phyloP scores from a whole-genome alignment of 139 green algal genomes.

The Tetradesmus lagerheimii region DNA sequence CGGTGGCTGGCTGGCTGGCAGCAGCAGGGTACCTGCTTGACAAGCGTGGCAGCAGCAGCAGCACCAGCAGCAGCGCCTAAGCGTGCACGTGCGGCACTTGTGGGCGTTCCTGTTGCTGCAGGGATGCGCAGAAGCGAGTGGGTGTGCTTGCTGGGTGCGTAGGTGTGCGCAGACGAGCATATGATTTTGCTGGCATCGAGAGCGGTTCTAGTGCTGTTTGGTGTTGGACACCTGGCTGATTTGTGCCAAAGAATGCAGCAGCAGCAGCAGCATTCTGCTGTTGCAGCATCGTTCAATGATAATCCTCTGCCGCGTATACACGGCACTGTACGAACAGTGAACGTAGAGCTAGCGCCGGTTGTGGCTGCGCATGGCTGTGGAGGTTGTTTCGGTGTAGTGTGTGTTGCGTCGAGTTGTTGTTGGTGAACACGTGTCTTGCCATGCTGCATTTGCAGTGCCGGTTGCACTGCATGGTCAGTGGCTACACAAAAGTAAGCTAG shows the following conservation, averaged over 20 bases:
- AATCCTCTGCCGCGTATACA: background rate
- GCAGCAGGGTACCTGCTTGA: slow-evolving; percentile 69
- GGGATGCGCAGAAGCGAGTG: background rate
- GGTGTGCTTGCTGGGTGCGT: background rate
- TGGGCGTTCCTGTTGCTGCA: background rate
- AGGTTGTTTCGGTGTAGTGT: background rate
- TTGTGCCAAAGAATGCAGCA: background rate
- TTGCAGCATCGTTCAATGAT: background rate
- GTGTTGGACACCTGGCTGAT: background rate
- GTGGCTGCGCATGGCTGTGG: background rate
- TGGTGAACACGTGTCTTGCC: background rate
- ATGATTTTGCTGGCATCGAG: background rate
- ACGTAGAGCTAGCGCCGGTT: too few relatives aligned
- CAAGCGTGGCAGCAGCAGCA: slow-evolving; percentile 52
- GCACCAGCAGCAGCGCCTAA: background rate
- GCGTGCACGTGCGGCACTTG: background rate
- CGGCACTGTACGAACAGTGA: too few relatives aligned
- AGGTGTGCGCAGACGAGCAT: background rate
- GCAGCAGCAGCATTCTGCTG: background rate
- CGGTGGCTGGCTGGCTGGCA: slow-evolving; percentile 64
- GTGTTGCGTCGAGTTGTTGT: background rate
- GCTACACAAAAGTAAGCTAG: background rate
- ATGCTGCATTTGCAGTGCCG: background rate
- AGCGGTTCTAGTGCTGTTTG: background rate
- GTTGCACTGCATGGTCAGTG: background rate